Evolutionary conservation across 768 basidiomycete species (phyloP), one percentile per base, ranked within the genome.

Genomic region (Ephemerocybe angulata): DNA sequence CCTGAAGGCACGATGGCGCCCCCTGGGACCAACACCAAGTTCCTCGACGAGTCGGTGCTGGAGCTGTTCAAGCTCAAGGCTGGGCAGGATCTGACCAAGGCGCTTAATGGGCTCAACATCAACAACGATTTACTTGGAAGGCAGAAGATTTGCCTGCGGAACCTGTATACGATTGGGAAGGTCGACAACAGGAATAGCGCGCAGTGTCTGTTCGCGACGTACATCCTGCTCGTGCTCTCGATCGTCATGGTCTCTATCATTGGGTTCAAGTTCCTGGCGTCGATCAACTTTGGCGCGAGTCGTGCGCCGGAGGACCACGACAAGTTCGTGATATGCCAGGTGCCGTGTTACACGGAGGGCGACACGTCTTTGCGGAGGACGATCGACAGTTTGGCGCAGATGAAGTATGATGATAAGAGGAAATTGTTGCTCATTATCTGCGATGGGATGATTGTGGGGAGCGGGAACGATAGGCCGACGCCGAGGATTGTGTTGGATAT

Each of bases 311-410:
- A 97, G 67, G 74, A 93, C 69, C 85, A 91, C 56, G 94, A 98
- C 75, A 98, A 98, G 66, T 98, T 98, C 61, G 83, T 97, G 22
- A 75, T 96, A 7, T 95, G 93, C 60, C 92, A 95, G 65, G 86
- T 95, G 0, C 93, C 93, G 7, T 96, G 94, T 68, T 98, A 97
- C 62, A 97, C 94, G 1, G 94, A 98, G 76, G 91, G 93, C 59
- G 94, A 98, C 63, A 94, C 96, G 60, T 95, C 93, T 0, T 77
- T 97, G 11, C 86, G 94, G 6, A 81, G 87, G 3, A 97, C 94
- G 6, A 85, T 98, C 56, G 94, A 96, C 65, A 93, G 93, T 2
- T 80, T 98, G 27, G 90, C 93, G 1, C 86, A 85, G 4, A 80
- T 97, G 58, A 83, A 88, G 65, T 98, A 97, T 60, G 93, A 97